Conservation (phyloP, 768 basidiomycete genomes). For the Tulasnella sp. region DNA sequence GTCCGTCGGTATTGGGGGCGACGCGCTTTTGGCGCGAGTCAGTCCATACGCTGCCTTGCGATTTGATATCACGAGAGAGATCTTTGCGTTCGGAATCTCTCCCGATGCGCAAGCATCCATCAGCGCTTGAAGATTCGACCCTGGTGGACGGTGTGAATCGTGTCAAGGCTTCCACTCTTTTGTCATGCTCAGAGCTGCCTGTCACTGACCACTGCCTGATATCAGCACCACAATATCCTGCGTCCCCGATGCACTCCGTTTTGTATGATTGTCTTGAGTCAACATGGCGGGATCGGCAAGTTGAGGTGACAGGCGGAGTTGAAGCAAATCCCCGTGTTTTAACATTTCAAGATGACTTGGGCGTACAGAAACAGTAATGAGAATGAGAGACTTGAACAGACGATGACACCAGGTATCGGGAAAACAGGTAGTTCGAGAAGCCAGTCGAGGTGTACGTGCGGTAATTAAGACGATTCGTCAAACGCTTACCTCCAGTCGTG, state of each 20-base stretch:
- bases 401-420: no score
- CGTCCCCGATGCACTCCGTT: background rate
- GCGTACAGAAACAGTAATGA: no score
- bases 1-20: conserved; percentile 69
- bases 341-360: no score
- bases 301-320: no score
- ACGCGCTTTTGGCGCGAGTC: conserved; percentile 55
- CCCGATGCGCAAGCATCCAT: conserved; percentile 57
- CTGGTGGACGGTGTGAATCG: conserved; percentile 31
- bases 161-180: no score
- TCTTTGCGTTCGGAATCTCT: conserved; percentile 57
- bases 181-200: background rate
- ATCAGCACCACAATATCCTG: conserved; percentile 15
- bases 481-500: no score
- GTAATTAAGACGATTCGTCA: no score
- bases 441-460: no score
- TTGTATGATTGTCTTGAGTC: background rate
- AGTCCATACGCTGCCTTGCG: conserved; percentile 86
- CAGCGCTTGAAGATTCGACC: conserved; percentile 92
- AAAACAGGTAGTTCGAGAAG: no score
- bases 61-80: conserved; percentile 82
- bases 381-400: no score
- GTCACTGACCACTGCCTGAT: conserved; percentile 5
- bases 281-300: no score
- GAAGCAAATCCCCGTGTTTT: no score